A percentile compares a stretch with the other conserved stretches of the same genome.
Evolutionary conservation across 768 basidiomycete species (phyloP).

Genomic region (Epithele typhae): DNA sequence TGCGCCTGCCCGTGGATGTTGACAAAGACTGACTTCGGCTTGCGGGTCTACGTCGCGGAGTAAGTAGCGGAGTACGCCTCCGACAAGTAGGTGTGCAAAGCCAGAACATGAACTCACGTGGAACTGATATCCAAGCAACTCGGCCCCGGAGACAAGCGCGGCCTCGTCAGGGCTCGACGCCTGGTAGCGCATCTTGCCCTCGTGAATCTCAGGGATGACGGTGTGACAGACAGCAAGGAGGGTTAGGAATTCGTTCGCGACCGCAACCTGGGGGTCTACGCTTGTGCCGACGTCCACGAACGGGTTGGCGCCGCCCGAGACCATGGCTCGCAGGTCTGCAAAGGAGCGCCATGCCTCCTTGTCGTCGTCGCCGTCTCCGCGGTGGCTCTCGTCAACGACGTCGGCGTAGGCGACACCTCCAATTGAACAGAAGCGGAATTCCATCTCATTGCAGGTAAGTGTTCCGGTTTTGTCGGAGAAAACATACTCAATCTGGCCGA

Average conservation of each 20-base stretch:
- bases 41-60: too few relatives aligned
- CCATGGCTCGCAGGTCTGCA: conserved; percentile 56
- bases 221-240: conserved; percentile 92
- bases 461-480: conserved; percentile 97
- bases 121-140: conserved; percentile 88
- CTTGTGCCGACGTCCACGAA: conserved; percentile 44
- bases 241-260: conserved; percentile 31
- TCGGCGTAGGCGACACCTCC: conserved; percentile 89
- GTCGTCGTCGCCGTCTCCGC: conserved; percentile 52
- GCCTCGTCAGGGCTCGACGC: conserved; percentile 98
- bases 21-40: conserved; percentile 93
- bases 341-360: conserved; percentile 75
- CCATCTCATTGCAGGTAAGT: conserved; percentile 97
- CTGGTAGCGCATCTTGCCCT: conserved; percentile 90
- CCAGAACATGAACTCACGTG: conserved; percentile 59
- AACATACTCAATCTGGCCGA: conserved; percentile 96
- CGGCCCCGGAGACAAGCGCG: conserved; percentile 91
- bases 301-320: conserved; percentile 46
- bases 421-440: conserved; percentile 87
- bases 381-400: conserved; percentile 81
- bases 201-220: conserved; percentile 89
- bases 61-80: not conserved
- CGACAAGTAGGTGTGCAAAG: not conserved
- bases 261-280: conserved; percentile 34
- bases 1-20: conserved; percentile 64